Evolutionary conservation across 352 stramenopile genomes (phyloP), one percentile per base, ranked within the genome.

Genomic region (Phytophthora aleatoria): DNA sequence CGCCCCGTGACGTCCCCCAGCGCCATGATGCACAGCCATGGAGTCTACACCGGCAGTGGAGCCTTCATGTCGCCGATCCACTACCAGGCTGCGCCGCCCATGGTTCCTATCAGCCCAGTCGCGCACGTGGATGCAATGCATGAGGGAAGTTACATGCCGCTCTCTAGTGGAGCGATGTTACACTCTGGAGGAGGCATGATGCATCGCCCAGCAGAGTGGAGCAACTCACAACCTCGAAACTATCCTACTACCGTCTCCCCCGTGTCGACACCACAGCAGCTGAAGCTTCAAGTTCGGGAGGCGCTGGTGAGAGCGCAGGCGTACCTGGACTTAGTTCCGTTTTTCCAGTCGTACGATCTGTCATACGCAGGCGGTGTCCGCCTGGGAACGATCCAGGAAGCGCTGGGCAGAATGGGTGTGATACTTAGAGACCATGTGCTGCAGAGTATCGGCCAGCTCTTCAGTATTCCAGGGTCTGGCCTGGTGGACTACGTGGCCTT

Each of bases 401-500:
- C 73, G 9, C 64, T 91, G 4, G 54, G 55, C 2, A 74, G 71
- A 44, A 71, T 87, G 52, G 77, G 82, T 2, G 69, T 91, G 1
- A 66, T 75, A 5, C 42, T 91, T 11, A 33, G 69, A 6, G 57
- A 64, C 20, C 53, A 70, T 9, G n/a, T 76, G 0, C 35, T 85
- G 2, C 64, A 83, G 35, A 58, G 30, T 11, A 74, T 89, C 28
- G 57, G 61, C 15, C 74, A 85, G 60, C 56, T 81, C 9, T 91
- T 88, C 38, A 67, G 59, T 6, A 65, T 74, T 5, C 66, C 65
- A 15, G 64, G 65, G 1, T 72, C 68, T 1, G 67, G 65, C 1
- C 33, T 85, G n/a, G 57, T 89, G n/a, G 76, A 91, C 60, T 91
- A 91, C 50, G 31, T 71, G 6, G 69, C 71, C 3, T 57, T 91